phyloP scores from a whole-genome alignment of 768 basidiomycete species.

The Phylloporus sp. region DNA sequence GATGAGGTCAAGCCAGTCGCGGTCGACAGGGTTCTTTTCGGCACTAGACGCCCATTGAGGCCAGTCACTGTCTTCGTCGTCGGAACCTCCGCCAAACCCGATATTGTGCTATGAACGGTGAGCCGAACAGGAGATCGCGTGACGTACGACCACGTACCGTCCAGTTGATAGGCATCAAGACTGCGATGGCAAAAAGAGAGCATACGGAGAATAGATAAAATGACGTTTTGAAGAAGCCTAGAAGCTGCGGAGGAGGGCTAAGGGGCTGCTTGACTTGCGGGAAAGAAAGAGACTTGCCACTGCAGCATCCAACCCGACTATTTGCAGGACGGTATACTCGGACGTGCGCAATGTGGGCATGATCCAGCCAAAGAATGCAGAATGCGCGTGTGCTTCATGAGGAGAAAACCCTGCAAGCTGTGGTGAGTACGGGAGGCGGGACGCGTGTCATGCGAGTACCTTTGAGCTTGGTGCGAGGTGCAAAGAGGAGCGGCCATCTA shows the following conservation, averaged over 20 bases:
- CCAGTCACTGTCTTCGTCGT: conserved; percentile 43
- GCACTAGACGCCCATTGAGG: conserved; percentile 30
- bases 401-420: conserved; percentile 73
- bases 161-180: conserved; percentile 96
- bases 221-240: conserved; percentile 93
- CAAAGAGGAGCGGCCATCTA: conserved; percentile 85
- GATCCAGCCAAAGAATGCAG: conserved; percentile 94
- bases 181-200: conserved; percentile 70
- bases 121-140: background rate
- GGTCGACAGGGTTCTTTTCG: conserved; percentile 31
- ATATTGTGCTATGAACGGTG: conserved; percentile 55
- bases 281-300: conserved; percentile 57
- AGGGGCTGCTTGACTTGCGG: background rate
- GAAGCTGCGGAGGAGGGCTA: conserved; percentile 48
- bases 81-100: conserved; percentile 52
- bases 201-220: conserved; percentile 89
- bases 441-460: conserved; percentile 40
- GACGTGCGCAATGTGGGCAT: conserved; percentile 85
- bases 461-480: conserved; percentile 91
- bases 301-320: conserved; percentile 94
- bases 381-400: conserved; percentile 83
- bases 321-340: conserved; percentile 91
- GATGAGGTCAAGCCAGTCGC: conserved; percentile 83
- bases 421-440: background rate
- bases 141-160: conserved; percentile 49